Conservation (phyloP, 2,329 filamentous ascomycete genomes). For the Colletotrichum sp. region DNA sequence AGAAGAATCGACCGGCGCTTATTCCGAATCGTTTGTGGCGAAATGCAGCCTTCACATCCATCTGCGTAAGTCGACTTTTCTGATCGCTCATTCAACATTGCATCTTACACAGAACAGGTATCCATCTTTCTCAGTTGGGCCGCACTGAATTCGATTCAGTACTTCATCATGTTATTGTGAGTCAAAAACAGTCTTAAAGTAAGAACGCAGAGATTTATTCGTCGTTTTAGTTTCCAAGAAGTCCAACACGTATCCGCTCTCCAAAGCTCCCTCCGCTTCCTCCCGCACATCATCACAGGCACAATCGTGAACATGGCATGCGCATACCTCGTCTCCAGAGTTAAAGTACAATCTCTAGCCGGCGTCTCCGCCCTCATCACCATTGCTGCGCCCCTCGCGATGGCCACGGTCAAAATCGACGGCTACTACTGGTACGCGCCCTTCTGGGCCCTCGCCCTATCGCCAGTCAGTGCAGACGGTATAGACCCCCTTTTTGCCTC, state of each 20-base stretch:
- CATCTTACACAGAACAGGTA: slow-evolving; percentile 24
- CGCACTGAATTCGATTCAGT: slow-evolving; percentile 50
- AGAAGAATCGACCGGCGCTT: slow-evolving; percentile 52
- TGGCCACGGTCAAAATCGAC: slow-evolving; percentile 53
- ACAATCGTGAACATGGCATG: slow-evolving; percentile 45
- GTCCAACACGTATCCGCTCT: slow-evolving; percentile 50
- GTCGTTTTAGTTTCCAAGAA: slow-evolving; percentile 48
- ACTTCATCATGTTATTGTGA: slow-evolving; percentile 53
- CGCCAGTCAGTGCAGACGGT: slow-evolving; percentile 49
- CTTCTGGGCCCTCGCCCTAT: slow-evolving; percentile 49
- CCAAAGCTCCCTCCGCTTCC: slow-evolving; percentile 50
- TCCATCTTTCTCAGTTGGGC: slow-evolving; percentile 52
- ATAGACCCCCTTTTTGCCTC: background rate
- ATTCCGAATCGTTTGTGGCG: slow-evolving; percentile 67
- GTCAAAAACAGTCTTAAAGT: slow-evolving; percentile 17
- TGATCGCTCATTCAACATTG: background rate
- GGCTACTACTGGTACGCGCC: slow-evolving; percentile 56
- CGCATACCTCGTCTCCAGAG: slow-evolving; percentile 43
- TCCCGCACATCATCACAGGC: slow-evolving; percentile 51
- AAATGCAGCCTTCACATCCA: slow-evolving; percentile 57
- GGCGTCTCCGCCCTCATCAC: slow-evolving; percentile 47
- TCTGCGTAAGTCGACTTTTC: slow-evolving; percentile 41
- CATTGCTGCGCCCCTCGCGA: slow-evolving; percentile 53
- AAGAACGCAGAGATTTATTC: slow-evolving; percentile 10
- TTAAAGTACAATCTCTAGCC: slow-evolving; percentile 41